phyloP scores from a whole-genome alignment of 495 filamentous ascomycete genomes.

The Aspergillus heteromorphus region DNA sequence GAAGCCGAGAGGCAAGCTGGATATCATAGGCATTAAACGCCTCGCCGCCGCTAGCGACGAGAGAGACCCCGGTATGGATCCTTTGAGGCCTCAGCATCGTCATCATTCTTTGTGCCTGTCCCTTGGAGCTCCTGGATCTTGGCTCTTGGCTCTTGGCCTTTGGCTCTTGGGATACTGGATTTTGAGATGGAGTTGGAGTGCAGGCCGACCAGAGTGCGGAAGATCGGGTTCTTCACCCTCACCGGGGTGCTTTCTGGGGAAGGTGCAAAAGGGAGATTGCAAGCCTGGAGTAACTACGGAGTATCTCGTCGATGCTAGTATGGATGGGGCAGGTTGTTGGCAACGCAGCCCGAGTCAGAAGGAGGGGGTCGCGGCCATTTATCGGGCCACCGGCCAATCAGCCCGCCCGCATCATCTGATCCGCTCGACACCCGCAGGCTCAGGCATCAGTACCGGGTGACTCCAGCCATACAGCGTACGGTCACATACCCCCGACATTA shows the following conservation, averaged over 20 bases:
- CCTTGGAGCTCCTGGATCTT: too few relatives aligned
- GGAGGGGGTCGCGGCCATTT: slow-evolving; percentile 25
- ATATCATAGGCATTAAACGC: neutral
- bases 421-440: neutral
- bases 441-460: neutral
- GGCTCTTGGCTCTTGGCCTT: too few relatives aligned
- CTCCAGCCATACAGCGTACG: too few relatives aligned
- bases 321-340: too few relatives aligned
- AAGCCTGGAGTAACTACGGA: too few relatives aligned
- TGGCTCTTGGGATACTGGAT: too few relatives aligned
- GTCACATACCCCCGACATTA: neutral
- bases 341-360: neutral
- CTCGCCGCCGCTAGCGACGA: neutral
- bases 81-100: neutral
- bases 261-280: neutral
- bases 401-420: slow-evolving; percentile 10
- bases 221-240: neutral
- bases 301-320: neutral
- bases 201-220: too few relatives aligned
- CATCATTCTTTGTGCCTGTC: too few relatives aligned
- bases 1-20: slow-evolving; percentile 8
- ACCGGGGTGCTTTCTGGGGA: neutral
- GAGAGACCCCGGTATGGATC: too few relatives aligned
- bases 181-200: too few relatives aligned
- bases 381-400: slow-evolving; percentile 30